Evolutionary conservation across 2,329 filamentous ascomycete species (phyloP), one percentile per base, ranked within the genome.

Genomic region (Aspergillus cejpii): DNA sequence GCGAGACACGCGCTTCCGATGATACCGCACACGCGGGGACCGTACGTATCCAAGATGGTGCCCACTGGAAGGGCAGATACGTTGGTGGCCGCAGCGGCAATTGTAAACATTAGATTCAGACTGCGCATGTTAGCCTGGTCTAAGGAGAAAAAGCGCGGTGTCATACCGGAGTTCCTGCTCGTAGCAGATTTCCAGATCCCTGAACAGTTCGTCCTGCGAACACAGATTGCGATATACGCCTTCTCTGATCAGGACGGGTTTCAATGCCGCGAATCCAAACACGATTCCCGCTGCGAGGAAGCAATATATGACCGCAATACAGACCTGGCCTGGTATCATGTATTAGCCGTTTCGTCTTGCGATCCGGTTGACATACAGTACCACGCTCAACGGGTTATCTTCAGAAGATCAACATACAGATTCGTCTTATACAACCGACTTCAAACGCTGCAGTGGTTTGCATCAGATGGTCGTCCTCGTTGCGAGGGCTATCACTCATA

Each of bases 41-140:
- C 90, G 59, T 80, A 90, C 50, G 81, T 76, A 67, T 95, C 90
- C 17, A 95, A 77, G 36, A 94, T 84, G 2, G 87, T 86, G 37
- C 90, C 90, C 8, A 94, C 81, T 2, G 89, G 87, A 5, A 95
- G 74, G 10, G 90, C 89, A 31, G 82, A 87, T 10, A 94, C 84
- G 58, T 95, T 95, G 29, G 89, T 94, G 5, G 80, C 85, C 7
- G 94, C 88, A 11, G 88, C 89, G 10, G 89, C 89, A 31, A 89
- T 78, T 5, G 88, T 94, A 73, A 95, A 95, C 86, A 94, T 94
- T 54, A 95, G 72, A 64, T 95, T 95, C 45, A 95, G 76, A 47
- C 74, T 75, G 41, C 11, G 5, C 14, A 11, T 36, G 42, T 47
- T 28, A 47, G 40, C 23, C 21, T 14, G 12, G 26, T 58, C 42